A percentile compares a stretch with the other conserved stretches of the same genome.
These are phyloP conservation scores for Saccharum hybrid DNA, from an alignment of 202 grass and related monocot species.

Conservation along the genomic window DNA sequence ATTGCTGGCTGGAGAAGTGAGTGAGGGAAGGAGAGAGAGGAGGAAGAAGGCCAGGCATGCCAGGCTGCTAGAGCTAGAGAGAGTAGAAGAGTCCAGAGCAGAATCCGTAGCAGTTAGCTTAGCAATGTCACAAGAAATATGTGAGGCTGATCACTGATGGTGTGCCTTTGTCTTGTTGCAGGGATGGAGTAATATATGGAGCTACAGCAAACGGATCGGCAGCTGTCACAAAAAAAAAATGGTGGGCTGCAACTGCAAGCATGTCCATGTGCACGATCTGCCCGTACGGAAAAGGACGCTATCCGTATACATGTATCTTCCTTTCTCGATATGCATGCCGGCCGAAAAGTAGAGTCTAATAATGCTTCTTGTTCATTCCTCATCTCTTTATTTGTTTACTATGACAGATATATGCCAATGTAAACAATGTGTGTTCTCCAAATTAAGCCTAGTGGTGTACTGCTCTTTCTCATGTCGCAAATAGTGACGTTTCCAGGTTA, in stretches of 20 bases:
- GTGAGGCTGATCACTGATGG: too few relatives aligned
- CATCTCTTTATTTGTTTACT: not conserved
- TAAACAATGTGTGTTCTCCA: too few relatives aligned
- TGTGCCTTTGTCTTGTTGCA: too few relatives aligned
- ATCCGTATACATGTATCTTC: slow-evolving; percentile 6
- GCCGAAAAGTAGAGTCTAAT: not conserved
- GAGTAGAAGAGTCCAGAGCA: not conserved
- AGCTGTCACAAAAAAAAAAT: too few relatives aligned
- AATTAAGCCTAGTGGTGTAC: too few relatives aligned
- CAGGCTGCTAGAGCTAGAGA: not conserved
- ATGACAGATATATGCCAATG: too few relatives aligned
- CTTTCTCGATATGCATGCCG: not conserved
- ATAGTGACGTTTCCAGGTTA: too few relatives aligned
- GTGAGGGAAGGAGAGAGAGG: not conserved
- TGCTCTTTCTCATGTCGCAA: too few relatives aligned
- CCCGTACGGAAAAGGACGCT: not conserved
- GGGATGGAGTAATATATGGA: too few relatives aligned
- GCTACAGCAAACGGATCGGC: too few relatives aligned
- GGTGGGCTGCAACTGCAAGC: not conserved
- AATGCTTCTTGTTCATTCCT: not conserved
- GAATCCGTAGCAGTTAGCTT: not conserved
- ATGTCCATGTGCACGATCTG: slow-evolving; percentile 13
- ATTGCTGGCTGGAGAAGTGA: not conserved
- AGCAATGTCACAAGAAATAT: too few relatives aligned
- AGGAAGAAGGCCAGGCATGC: not conserved